Percentiles rank a stretch among this genome's conserved stretches.
These are phyloP conservation scores for Botrytis elliptica DNA, from an alignment of 2,329 filamentous ascomycete genomes.

Conservation along the genomic window DNA sequence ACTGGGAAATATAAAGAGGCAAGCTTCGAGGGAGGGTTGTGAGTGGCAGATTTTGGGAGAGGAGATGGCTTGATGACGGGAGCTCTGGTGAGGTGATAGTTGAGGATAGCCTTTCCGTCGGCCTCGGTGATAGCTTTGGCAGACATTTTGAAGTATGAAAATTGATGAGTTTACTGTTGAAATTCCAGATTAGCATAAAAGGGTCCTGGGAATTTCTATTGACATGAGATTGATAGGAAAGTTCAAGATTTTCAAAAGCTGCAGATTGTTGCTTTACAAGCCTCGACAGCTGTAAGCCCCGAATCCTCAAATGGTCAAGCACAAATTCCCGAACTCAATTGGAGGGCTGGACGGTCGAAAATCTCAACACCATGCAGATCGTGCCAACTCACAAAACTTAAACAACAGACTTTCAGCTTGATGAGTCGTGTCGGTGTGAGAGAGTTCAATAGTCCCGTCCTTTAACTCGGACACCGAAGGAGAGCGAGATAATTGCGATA, in stretches of 20 bases:
- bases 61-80: constrained; percentile 97
- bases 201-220: neutral
- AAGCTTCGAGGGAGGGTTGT: constrained; percentile 90
- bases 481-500: neutral
- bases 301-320: neutral
- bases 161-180: constrained; percentile 24
- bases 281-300: neutral
- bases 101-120: constrained; percentile 99
- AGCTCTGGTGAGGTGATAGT: constrained; percentile 99
- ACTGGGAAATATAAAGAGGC: constrained; percentile 92
- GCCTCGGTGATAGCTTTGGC: constrained; percentile 98
- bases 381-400: constrained; percentile 17
- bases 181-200: constrained; percentile 13
- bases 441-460: neutral
- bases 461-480: neutral
- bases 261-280: constrained; percentile 9
- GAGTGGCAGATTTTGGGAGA: constrained; percentile 76
- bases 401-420: neutral
- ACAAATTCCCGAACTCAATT: constrained; percentile 2
- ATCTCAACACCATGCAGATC: constrained; percentile 4
- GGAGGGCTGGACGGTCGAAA: neutral
- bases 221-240: constrained; percentile 6
- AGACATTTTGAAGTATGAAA: constrained; percentile 62
- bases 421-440: constrained; percentile 6
- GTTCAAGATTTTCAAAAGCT: neutral